Base-by-base conservation (phyloP, 2,329 filamentous ascomycete genomes). In the Xylariomycetidae sp. region DNA sequence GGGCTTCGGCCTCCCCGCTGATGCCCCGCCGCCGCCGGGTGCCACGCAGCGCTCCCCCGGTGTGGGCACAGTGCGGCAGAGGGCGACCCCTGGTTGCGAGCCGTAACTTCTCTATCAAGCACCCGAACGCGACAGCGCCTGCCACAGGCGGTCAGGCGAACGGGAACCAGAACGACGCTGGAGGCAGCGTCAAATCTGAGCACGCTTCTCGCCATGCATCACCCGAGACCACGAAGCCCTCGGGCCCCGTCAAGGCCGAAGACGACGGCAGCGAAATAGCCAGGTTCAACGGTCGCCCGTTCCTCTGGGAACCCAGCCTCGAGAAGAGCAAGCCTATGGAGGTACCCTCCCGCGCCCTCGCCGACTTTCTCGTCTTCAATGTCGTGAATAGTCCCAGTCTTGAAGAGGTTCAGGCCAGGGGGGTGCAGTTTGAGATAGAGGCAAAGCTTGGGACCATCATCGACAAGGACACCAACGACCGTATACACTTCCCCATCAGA, bases 401-500 rank as follows among this genome's bases (percentile, higher is more conserved):
- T 23, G 72, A 72, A 19, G 78, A 84, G 46, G 74, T 84, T 14
- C 61, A 67, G 12, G 73, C 74, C 32, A 71, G 75, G 12, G 79
- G 78, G 6, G 82, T 88, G 11, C 75, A 87, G 40, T 80, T 96
- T 33, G 92, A 98, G 61, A 85, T 98, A 34, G 92, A 98, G 63
- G 92, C 88, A 8, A 97, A 97, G 59, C 69, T 97, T 30, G 92
- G 92, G 13, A 82, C 80, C 16, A 70, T 97, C 11, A 76, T 90
- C 37, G 81, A 87, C 56, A 80, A 78, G 53, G 75, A 82, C 40
- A 85, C 78, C 6, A 77, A 82, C 36, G 70, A 80, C 29, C 74
- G 87, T n/a, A 65, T 89, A 16, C 65, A 73, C 8, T 62, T 89
- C 8, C 77, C 78, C 5, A 70, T 92, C 4, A 42, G 37, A 18